These are phyloP conservation scores for Paraleonurus japonicus DNA, from an alignment of 257 asterid species.

Conservation along the genomic window DNA sequence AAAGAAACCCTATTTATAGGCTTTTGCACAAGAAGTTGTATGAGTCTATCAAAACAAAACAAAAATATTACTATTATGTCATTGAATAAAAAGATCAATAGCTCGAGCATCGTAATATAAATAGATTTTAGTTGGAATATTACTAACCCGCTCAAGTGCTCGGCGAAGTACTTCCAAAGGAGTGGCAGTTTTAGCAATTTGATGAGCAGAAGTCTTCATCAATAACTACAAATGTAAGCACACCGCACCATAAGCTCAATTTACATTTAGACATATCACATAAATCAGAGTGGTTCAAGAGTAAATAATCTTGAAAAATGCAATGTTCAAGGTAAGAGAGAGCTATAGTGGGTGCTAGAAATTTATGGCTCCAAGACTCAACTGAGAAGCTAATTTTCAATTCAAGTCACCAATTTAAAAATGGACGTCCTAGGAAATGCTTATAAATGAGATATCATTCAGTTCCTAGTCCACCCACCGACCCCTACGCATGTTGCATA, in stretches of 20 bases:
- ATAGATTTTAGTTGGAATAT: conserved; percentile 16
- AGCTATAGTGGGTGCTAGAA: conserved; percentile 12
- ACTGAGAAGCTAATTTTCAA: background rate
- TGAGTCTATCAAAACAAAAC: conserved; percentile 2
- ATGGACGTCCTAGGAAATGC: background rate
- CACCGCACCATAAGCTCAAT: conserved; percentile 13
- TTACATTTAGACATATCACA: conserved; percentile 4
- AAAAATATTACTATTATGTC: background rate
- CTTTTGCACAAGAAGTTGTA: background rate
- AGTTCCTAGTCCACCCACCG: background rate
- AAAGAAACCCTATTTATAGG: background rate
- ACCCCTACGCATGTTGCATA: background rate
- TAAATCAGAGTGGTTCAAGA: conserved; percentile 11
- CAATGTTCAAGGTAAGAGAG: background rate
- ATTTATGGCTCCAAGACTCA: conserved; percentile 11
- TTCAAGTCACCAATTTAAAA: background rate
- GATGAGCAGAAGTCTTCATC: conserved; percentile 76
- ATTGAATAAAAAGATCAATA: background rate
- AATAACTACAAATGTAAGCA: conserved; percentile 55
- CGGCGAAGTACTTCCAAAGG: conserved; percentile 84
- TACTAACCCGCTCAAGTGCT: conserved; percentile 74
- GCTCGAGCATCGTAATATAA: background rate
- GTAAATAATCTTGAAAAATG: background rate
- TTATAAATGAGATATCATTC: background rate
- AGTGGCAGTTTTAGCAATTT: conserved; percentile 65